A percentile compares a stretch with the other conserved stretches of the same genome.
These are phyloP conservation scores for Boletus vinaceobasis DNA, from an alignment of 768 basidiomycete genomes.

Conservation along the genomic window DNA sequence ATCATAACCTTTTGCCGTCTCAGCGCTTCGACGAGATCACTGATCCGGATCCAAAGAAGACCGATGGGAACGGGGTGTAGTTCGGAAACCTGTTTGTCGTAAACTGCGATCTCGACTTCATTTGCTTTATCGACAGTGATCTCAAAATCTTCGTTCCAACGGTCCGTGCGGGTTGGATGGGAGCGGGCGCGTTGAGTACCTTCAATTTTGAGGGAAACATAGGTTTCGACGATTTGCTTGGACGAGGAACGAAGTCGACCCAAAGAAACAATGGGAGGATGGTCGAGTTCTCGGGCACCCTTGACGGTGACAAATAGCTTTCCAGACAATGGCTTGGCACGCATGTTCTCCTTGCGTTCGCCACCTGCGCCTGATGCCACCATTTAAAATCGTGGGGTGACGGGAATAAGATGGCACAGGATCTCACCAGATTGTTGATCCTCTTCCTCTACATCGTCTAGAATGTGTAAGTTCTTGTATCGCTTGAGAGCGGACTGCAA, in stretches of 20 bases:
- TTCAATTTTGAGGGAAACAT: conserved; percentile 93
- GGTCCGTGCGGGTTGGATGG: conserved; percentile 89
- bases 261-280: conserved; percentile 69
- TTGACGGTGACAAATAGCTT: conserved; percentile 86
- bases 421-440: conserved; percentile 63
- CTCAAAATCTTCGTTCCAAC: conserved; percentile 98
- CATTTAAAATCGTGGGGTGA: conserved; percentile 25
- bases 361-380: conserved; percentile 56
- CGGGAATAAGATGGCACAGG: background rate
- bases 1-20: conserved; percentile 87
- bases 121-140: conserved; percentile 97
- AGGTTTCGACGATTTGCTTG: conserved; percentile 76
- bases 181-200: conserved; percentile 90
- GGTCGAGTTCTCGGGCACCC: conserved; percentile 91
- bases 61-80: conserved; percentile 85
- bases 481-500: conserved; percentile 88
- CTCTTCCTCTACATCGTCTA: conserved; percentile 87
- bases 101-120: conserved; percentile 94
- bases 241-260: conserved; percentile 71
- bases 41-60: conserved; percentile 90
- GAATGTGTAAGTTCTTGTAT: conserved; percentile 93
- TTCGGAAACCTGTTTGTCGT: conserved; percentile 86
- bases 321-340: conserved; percentile 92
- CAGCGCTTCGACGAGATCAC: conserved; percentile 90
- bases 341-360: conserved; percentile 88